Conservation (phyloP, 768 basidiomycete genomes). For the Psilocybe azurescens region DNA sequence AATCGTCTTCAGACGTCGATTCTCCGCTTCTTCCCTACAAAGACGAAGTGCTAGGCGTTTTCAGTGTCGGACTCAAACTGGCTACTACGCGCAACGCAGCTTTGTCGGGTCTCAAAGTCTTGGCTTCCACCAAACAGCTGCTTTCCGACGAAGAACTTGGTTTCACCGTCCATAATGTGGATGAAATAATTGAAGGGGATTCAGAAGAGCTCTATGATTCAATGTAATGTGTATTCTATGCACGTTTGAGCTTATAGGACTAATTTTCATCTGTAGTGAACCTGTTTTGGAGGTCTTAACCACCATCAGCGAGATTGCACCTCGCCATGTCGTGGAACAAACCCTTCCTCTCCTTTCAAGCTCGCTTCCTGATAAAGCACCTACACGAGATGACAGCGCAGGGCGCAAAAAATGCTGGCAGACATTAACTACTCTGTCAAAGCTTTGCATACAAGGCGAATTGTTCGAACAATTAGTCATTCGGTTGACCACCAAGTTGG, state of each 20-base stretch:
- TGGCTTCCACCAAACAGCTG: conserved; percentile 68
- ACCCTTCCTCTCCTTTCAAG: conserved; percentile 84
- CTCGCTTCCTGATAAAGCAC: conserved; percentile 71
- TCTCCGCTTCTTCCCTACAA: conserved; percentile 64
- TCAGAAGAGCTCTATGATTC: conserved; percentile 57
- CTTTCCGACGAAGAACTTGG: conserved; percentile 76
- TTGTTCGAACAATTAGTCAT: conserved; percentile 89
- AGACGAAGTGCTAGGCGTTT: conserved; percentile 74
- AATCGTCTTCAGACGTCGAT: conserved; percentile 22
- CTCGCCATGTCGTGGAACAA: conserved; percentile 70
- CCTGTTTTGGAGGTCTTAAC: conserved; percentile 67
- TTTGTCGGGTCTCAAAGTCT: conserved; percentile 64
- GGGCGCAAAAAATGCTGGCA: conserved; percentile 73
- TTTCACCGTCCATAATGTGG: conserved; percentile 77
- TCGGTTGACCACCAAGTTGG: conserved; percentile 78
- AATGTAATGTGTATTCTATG: conserved; percentile 41
- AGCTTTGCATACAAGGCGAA: conserved; percentile 71
- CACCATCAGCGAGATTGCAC: conserved; percentile 59
- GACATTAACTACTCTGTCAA: conserved; percentile 68
- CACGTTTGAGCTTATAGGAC: neutral
- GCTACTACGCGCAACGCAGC: conserved; percentile 60
- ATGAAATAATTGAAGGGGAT: conserved; percentile 66
- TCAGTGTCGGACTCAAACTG: conserved; percentile 62
- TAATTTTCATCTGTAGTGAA: conserved; percentile 44
- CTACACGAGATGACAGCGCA: conserved; percentile 52